A percentile compares a stretch with the other conserved stretches of the same genome.
Evolutionary conservation across 2,329 filamentous ascomycete species (phyloP).

Genomic region (Sclerotiophoma versabilis): DNA sequence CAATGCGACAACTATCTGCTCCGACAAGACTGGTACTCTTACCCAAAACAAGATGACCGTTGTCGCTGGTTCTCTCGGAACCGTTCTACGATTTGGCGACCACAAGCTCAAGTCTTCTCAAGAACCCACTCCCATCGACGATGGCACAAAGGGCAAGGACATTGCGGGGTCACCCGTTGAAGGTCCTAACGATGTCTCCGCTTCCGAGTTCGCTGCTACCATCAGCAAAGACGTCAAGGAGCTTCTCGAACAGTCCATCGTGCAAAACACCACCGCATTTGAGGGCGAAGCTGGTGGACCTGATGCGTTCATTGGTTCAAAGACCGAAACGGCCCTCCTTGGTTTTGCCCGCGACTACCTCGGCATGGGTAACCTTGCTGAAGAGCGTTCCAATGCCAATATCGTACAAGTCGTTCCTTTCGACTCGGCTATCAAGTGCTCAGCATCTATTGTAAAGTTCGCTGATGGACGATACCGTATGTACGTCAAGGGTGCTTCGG

Average conservation of each 20-base stretch:
- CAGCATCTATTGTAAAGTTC: slow-evolving; percentile 68
- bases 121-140: slow-evolving; percentile 27
- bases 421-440: slow-evolving; percentile 73
- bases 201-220: slow-evolving; percentile 61
- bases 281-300: slow-evolving; percentile 51
- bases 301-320: slow-evolving; percentile 72
- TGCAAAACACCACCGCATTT: slow-evolving; percentile 53
- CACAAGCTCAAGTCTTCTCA: slow-evolving; percentile 41
- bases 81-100: slow-evolving; percentile 63
- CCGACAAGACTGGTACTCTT: slow-evolving; percentile 61
- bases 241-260: slow-evolving; percentile 65
- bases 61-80: slow-evolving; percentile 73
- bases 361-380: slow-evolving; percentile 66
- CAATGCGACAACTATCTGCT: slow-evolving; percentile 77
- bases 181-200: slow-evolving; percentile 57
- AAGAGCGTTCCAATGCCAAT: slow-evolving; percentile 68
- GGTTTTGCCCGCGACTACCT: slow-evolving; percentile 71
- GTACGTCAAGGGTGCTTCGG: slow-evolving; percentile 60
- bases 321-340: slow-evolving; percentile 79
- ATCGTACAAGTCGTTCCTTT: slow-evolving; percentile 66
- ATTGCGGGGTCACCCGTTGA: slow-evolving; percentile 45
- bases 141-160: slow-evolving; percentile 44
- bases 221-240: slow-evolving; percentile 62
- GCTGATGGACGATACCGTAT: slow-evolving; percentile 64
- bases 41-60: slow-evolving; percentile 63